A percentile compares a stretch with the other conserved stretches of the same genome.
These are phyloP conservation scores for Neurospora sp. DNA, from an alignment of 495 filamentous ascomycete species.

Conservation along the genomic window DNA sequence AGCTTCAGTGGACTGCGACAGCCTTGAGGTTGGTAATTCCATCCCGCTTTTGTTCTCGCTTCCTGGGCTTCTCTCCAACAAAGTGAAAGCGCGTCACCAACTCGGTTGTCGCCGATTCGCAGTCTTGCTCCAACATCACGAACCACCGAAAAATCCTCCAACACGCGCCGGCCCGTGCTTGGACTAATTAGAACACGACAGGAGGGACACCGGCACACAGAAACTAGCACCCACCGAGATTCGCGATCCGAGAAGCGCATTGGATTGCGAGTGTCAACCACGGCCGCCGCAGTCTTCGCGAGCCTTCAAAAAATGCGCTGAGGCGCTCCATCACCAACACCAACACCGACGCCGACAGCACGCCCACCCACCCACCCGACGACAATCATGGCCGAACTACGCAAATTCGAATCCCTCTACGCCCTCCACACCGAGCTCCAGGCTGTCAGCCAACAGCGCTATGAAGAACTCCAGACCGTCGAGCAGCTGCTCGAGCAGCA, in stretches of 20 bases:
- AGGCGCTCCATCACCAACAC: background rate
- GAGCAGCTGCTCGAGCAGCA: slow-evolving; percentile 56
- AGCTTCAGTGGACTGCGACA: background rate
- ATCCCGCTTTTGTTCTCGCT: background rate
- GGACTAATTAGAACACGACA: background rate
- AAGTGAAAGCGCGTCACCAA: background rate
- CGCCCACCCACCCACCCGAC: slow-evolving; percentile 1
- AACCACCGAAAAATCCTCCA: background rate
- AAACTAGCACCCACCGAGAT: background rate
- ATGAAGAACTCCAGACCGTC: slow-evolving; percentile 53
- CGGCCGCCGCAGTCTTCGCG: background rate
- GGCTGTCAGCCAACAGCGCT: slow-evolving; percentile 49
- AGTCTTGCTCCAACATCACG: background rate
- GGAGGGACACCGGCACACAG: background rate
- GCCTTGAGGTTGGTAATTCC: background rate
- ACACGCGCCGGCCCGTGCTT: background rate
- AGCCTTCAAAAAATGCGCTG: slow-evolving; percentile 11
- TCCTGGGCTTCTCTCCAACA: background rate
- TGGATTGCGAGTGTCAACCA: background rate
- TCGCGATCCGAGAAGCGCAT: background rate
- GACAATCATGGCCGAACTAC: slow-evolving; percentile 52
- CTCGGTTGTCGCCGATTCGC: background rate
- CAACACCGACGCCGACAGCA: background rate
- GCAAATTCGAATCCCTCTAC: slow-evolving; percentile 57
- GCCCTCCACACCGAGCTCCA: slow-evolving; percentile 70